A percentile compares a stretch with the other conserved stretches of the same genome.
These are phyloP conservation scores for Podospora bellae-mahoneyi DNA, from an alignment of 495 filamentous ascomycete genomes.

Conservation along the genomic window DNA sequence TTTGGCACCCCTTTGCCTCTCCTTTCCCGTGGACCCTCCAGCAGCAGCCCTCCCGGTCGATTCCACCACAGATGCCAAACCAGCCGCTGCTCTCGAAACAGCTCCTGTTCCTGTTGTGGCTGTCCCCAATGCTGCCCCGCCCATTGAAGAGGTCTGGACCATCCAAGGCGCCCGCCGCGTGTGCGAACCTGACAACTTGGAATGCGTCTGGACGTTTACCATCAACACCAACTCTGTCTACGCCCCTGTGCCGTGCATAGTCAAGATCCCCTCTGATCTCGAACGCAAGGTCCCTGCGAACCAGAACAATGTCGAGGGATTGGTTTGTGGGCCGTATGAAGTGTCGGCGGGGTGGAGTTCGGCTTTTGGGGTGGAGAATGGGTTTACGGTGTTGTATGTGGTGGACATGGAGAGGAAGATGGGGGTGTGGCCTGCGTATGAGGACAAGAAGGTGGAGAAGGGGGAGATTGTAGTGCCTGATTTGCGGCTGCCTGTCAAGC, in stretches of 20 bases:
- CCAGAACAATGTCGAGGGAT: constrained; percentile 3
- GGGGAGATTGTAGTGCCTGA: constrained; percentile 3
- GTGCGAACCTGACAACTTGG: constrained; percentile 1
- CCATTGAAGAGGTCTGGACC: constrained; percentile 5
- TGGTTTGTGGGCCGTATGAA: constrained; percentile 8
- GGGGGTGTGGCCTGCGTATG: constrained; percentile 2
- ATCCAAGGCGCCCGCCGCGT: neutral
- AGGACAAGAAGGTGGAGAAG: constrained; percentile 2
- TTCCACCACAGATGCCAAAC: neutral
- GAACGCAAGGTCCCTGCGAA: neutral
- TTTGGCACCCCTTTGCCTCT: neutral
- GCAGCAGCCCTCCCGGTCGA: neutral
- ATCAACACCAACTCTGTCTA: neutral
- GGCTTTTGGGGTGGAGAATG: constrained; percentile 7
- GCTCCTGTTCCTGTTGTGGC: too few species aligned
- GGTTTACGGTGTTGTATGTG: constrained; percentile 9
- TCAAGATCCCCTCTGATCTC: neutral
- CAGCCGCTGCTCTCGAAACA: neutral
- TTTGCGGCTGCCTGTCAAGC: neutral
- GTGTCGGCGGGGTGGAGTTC: constrained; percentile 8
- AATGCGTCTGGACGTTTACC: constrained; percentile 9
- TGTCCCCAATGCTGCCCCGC: neutral
- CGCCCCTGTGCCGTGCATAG: constrained; percentile 7
- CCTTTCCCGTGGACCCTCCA: neutral
- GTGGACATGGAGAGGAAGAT: constrained; percentile 3